A percentile compares a stretch with the other conserved stretches of the same genome.
phyloP scores from a whole-genome alignment of 2,329 filamentous ascomycete species.

The Aspergillus sp. region DNA sequence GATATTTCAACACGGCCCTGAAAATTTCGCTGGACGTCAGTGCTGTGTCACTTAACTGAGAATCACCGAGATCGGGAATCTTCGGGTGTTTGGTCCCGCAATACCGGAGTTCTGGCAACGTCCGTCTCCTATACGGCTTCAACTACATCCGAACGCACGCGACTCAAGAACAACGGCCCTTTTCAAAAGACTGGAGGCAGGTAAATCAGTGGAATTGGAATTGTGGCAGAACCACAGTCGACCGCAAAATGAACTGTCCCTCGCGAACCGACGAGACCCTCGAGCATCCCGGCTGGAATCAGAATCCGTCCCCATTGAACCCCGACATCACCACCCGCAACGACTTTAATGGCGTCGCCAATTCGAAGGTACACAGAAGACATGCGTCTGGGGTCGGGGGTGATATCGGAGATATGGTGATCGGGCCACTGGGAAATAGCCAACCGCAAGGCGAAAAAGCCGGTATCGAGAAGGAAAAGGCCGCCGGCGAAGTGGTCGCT shows the following conservation, averaged over 20 bases:
- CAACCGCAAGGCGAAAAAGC: slow-evolving; percentile 12
- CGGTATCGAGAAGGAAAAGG: slow-evolving; percentile 15
- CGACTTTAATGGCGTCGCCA: slow-evolving; percentile 55
- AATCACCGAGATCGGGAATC: no score
- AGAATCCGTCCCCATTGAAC: slow-evolving; percentile 51
- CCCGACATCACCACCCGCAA: slow-evolving; percentile 55
- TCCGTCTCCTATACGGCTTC: no score
- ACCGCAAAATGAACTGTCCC: slow-evolving; percentile 53
- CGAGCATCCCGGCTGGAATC: slow-evolving; percentile 50
- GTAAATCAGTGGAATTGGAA: no score
- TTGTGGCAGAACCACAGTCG: no score
- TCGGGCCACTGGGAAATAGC: slow-evolving; percentile 11
- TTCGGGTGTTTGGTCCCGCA: no score
- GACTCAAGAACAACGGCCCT: no score
- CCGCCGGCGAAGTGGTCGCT: slow-evolving; percentile 22
- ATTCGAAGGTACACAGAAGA: slow-evolving; percentile 45
- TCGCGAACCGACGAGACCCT: slow-evolving; percentile 52
- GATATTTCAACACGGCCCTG: no score
- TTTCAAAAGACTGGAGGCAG: no score
- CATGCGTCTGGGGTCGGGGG: slow-evolving; percentile 20
- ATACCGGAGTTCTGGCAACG: no score
- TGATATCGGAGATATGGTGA: slow-evolving; percentile 12
- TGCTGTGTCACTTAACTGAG: no score
- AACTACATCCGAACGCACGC: no score
- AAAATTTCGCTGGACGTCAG: no score